phyloP scores from a whole-genome alignment of 371 early-diverging fungal species.

The Nosema muscidifuracis region DNA sequence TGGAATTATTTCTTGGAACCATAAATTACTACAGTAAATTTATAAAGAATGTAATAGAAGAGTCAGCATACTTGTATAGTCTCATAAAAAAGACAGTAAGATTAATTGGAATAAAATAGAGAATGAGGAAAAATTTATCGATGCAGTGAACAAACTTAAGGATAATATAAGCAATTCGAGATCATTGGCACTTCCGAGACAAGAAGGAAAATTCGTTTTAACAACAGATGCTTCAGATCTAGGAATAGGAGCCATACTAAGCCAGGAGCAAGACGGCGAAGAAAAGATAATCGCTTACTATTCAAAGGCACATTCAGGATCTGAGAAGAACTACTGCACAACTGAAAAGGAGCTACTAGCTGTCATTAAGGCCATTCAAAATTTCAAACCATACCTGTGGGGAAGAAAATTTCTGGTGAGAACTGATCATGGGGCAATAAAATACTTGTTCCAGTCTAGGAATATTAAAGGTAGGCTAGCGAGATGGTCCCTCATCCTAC shows the following conservation, averaged over 20 bases:
- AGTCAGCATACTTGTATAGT: neutral
- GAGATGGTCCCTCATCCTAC: slow-evolving; percentile 4
- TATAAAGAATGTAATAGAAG: slow-evolving; percentile 2
- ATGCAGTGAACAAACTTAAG: neutral
- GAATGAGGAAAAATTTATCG: neutral
- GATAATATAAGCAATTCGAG: neutral
- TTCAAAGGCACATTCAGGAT: neutral
- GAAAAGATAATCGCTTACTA: slow-evolving; percentile 8
- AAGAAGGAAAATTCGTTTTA: slow-evolving; percentile 20
- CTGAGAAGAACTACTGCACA: slow-evolving; percentile 24
- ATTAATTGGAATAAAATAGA: neutral
- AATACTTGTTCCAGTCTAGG: neutral
- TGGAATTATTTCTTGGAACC: slow-evolving; percentile 30
- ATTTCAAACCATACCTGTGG: slow-evolving; percentile 24
- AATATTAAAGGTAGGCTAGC: slow-evolving; percentile 1
- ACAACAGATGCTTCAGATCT: slow-evolving; percentile 36
- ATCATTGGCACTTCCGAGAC: slow-evolving; percentile 4
- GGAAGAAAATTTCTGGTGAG: slow-evolving; percentile 5
- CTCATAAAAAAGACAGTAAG: neutral
- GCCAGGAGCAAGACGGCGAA: slow-evolving; percentile 7
- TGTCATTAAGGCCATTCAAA: slow-evolving; percentile 9
- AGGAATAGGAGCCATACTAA: slow-evolving; percentile 25
- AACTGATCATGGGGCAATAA: slow-evolving; percentile 30
- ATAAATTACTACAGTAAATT: slow-evolving; percentile 31
- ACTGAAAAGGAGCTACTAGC: slow-evolving; percentile 25